A percentile compares a stretch with the other conserved stretches of the same genome.
Conservation (phyloP, 1,284 basidiomycete species). For the Heliocybe sulcata region DNA sequence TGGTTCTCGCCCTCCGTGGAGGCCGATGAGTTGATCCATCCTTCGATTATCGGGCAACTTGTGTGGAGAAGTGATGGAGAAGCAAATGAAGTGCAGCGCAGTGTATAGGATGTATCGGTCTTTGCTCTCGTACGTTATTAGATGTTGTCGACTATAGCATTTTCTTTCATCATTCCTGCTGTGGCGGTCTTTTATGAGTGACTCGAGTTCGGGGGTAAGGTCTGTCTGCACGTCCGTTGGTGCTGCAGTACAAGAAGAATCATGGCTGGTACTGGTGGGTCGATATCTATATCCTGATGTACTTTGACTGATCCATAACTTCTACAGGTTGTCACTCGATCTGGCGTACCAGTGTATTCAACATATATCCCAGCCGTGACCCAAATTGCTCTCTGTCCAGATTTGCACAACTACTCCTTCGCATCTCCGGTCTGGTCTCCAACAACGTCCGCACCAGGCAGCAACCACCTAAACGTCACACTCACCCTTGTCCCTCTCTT, state of each 20-base stretch:
- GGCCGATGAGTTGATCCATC: conserved; percentile 35
- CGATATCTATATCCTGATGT: not conserved
- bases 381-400: too few relatives aligned
- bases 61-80: not conserved
- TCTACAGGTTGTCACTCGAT: not conserved
- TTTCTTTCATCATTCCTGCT: not conserved
- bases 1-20: conserved; percentile 89
- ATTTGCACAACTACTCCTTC: not conserved
- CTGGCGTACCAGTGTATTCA: not conserved
- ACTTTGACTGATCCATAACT: not conserved
- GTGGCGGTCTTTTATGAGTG: not conserved
- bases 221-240: not conserved
- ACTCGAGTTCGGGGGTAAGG: not conserved
- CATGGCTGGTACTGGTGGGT: not conserved
- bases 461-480: conserved; percentile 73
- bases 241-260: too few relatives aligned
- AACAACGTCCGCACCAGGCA: conserved; percentile 44
- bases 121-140: not conserved
- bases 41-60: not conserved
- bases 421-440: not conserved
- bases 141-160: not conserved
- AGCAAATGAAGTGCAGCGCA: not conserved
- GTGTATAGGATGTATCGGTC: not conserved
- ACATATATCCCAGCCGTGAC: not conserved
- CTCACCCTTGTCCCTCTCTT: conserved; percentile 56